Conservation (phyloP, 306 rosid genomes). For the Lathyrus sativus region DNA sequence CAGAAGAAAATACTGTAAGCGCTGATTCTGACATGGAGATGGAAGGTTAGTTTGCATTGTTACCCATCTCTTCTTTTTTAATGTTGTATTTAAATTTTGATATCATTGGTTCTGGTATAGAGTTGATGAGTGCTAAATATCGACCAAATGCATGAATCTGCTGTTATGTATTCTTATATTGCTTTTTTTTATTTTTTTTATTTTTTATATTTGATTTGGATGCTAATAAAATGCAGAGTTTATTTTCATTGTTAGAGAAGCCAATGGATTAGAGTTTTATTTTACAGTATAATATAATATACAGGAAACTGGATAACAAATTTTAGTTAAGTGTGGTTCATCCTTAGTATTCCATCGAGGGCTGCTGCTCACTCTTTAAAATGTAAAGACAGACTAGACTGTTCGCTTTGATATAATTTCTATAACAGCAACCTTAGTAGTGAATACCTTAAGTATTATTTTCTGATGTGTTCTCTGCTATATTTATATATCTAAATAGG, state of each 20-base stretch:
- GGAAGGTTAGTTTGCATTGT: constrained; percentile 70
- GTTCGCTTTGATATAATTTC: constrained; percentile 21
- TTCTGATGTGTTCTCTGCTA: constrained; percentile 15
- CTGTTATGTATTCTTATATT: constrained; percentile 13
- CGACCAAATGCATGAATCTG: neutral
- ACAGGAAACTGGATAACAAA: constrained; percentile 9
- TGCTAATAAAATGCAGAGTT: constrained; percentile 19
- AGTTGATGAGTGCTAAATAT: constrained; percentile 31
- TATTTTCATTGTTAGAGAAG: constrained; percentile 14
- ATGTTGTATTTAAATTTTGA: neutral
- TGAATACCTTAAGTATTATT: constrained; percentile 25
- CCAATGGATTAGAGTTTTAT: neutral
- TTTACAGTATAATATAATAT: constrained; percentile 2
- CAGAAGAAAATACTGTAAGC: constrained; percentile 46
- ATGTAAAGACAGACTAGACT: constrained; percentile 23
- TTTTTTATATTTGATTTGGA: constrained; percentile 4
- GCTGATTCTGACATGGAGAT: constrained; percentile 96
- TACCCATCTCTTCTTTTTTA: neutral
- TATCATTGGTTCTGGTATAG: constrained; percentile 1
- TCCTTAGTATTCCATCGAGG: neutral
- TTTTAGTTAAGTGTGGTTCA: neutral
- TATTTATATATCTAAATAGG: neutral
- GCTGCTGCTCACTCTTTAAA: constrained; percentile 12
- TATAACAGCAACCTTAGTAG: neutral
- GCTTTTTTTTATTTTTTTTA: too few relatives aligned